Percentiles rank a stretch among this genome's conserved stretches.
phyloP scores from a whole-genome alignment of 1,284 basidiomycete species.

The Coniferiporia sulphurascens region DNA sequence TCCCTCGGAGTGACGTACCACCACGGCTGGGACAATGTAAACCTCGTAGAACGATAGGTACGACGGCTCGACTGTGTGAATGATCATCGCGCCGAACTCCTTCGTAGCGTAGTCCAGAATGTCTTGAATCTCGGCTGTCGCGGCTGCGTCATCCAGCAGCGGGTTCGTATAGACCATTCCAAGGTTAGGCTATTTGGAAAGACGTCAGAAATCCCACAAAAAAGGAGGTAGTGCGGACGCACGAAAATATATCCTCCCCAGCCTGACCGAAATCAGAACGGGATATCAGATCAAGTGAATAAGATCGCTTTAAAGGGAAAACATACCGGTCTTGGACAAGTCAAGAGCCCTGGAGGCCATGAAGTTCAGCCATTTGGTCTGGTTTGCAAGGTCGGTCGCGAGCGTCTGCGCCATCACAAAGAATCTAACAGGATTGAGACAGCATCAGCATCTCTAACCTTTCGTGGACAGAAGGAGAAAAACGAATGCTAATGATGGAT shows the following conservation, averaged over 20 bases:
- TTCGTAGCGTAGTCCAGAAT: background rate
- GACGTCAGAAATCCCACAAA: background rate
- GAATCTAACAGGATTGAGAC: background rate
- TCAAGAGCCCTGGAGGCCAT: background rate
- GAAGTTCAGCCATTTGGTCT: background rate
- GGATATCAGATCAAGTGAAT: background rate
- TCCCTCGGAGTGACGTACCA: background rate
- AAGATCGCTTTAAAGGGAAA: background rate
- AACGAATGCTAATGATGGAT: background rate
- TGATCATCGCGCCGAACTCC: background rate
- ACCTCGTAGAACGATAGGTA: background rate
- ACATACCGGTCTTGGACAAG: background rate
- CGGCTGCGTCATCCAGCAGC: background rate
- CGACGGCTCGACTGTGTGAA: background rate
- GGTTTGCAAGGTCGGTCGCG: background rate
- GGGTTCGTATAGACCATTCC: conserved; percentile 2
- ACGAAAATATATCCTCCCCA: conserved; percentile 2
- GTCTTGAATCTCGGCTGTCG: background rate
- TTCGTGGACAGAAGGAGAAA: background rate
- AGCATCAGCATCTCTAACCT: background rate
- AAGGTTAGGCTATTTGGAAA: background rate
- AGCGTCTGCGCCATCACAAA: background rate
- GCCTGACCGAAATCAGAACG: background rate
- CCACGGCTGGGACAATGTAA: background rate
- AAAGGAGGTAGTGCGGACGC: background rate